Percentiles rank a stretch among this genome's conserved stretches.
Conservation (phyloP, 768 basidiomycete genomes). For the Leccinum sublutescens region DNA sequence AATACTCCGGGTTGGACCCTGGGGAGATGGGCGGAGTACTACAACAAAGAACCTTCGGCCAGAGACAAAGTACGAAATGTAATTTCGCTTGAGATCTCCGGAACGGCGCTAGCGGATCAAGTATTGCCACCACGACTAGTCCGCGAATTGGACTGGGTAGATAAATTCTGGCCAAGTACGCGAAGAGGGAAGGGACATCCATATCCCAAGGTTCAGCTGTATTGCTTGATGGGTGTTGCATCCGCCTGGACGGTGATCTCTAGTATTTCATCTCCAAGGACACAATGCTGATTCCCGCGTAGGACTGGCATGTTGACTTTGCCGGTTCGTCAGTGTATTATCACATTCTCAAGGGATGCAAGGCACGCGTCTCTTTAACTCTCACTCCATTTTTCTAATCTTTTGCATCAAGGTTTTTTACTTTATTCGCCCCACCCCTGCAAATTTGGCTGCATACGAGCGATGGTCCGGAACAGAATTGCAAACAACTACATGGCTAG, state of each 20-base stretch:
- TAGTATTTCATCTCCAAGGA: background rate
- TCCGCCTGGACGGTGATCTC: slow-evolving; percentile 89
- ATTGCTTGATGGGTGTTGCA: slow-evolving; percentile 95
- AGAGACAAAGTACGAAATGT: slow-evolving; percentile 93
- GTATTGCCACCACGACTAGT: slow-evolving; percentile 83
- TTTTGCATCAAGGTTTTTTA: slow-evolving; percentile 72
- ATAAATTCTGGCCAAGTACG: slow-evolving; percentile 87
- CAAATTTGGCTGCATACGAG: slow-evolving; percentile 88
- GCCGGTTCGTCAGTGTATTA: slow-evolving; percentile 98
- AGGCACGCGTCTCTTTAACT: slow-evolving; percentile 44
- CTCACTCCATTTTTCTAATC: background rate
- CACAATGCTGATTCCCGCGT: slow-evolving; percentile 4
- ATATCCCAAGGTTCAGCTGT: slow-evolving; percentile 93
- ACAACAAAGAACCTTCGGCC: slow-evolving; percentile 58
- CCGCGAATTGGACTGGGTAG: slow-evolving; percentile 94
- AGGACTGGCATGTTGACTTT: slow-evolving; percentile 99
- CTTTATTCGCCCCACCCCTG: slow-evolving; percentile 86
- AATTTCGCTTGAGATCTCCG: slow-evolving; percentile 92
- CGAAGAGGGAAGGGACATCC: slow-evolving; percentile 68
- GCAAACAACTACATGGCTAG: slow-evolving; percentile 87
- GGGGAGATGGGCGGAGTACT: slow-evolving; percentile 88
- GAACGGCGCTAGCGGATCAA: slow-evolving; percentile 73
- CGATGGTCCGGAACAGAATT: slow-evolving; percentile 91
- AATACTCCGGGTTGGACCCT: slow-evolving; percentile 87
- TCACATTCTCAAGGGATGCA: slow-evolving; percentile 82